phyloP scores from a whole-genome alignment of 2,329 filamentous ascomycete species.

The Penicillium rolfsii region DNA sequence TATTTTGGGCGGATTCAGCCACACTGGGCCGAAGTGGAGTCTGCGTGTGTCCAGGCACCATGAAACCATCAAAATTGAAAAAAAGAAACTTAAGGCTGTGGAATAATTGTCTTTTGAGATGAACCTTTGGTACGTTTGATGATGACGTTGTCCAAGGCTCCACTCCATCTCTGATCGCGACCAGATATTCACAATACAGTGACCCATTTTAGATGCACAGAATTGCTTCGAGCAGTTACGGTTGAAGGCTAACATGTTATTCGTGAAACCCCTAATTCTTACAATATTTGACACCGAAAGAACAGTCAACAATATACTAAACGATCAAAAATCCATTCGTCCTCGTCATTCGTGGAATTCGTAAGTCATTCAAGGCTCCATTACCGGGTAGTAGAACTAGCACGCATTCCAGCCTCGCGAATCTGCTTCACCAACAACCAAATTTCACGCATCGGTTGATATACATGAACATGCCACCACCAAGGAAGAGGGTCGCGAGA shows the following conservation, averaged over 20 bases:
- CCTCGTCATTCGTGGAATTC: slow-evolving; percentile 12
- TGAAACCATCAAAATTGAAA: background rate
- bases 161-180: background rate
- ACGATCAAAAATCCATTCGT: slow-evolving; percentile 4
- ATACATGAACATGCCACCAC: slow-evolving; percentile 61
- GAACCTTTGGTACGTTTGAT: background rate
- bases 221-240: background rate
- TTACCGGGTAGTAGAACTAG: background rate
- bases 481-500: slow-evolving; percentile 60
- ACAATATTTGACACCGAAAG: background rate
- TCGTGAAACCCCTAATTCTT: background rate
- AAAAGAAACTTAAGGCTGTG: background rate
- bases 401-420: slow-evolving; percentile 41
- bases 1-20: slow-evolving; percentile 31
- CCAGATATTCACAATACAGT: background rate
- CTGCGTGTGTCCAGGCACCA: background rate
- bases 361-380: slow-evolving; percentile 6
- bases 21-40: slow-evolving; percentile 10
- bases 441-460: slow-evolving; percentile 52
- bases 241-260: background rate
- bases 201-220: background rate
- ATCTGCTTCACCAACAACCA: slow-evolving; percentile 46
- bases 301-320: background rate
- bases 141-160: background rate
- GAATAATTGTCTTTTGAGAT: background rate